Percentiles rank a stretch among this genome's conserved stretches.
These are phyloP conservation scores for Kazachstania martiniae DNA, from an alignment of 805 yeast genomes.

Conservation along the genomic window DNA sequence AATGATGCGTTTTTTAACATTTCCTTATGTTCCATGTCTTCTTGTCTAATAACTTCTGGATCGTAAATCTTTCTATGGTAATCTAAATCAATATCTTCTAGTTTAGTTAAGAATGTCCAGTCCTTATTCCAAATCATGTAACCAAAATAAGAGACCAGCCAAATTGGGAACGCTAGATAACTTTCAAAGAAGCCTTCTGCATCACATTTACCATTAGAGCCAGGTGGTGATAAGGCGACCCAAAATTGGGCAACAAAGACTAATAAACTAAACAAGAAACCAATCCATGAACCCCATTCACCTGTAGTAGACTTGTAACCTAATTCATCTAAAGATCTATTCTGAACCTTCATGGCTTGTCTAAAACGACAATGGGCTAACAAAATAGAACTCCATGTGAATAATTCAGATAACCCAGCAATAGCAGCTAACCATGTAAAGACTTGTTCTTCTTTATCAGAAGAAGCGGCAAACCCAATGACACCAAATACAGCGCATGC, in stretches of 20 bases:
- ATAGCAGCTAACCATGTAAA: not conserved
- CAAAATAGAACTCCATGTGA: not conserved
- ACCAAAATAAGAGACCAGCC: constrained; percentile 33
- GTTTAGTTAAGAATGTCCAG: constrained; percentile 23
- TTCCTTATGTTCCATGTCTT: constrained; percentile 28
- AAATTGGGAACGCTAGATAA: constrained; percentile 19
- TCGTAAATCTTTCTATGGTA: constrained; percentile 31
- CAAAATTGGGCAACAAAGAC: constrained; percentile 1
- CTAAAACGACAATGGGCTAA: not conserved
- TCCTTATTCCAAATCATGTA: constrained; percentile 38
- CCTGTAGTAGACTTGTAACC: not conserved
- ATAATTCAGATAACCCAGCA: not conserved
- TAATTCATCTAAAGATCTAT: not conserved
- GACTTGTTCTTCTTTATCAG: not conserved
- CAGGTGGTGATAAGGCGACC: not conserved
- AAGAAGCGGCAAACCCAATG: not conserved
- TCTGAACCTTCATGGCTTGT: not conserved
- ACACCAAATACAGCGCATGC: not conserved
- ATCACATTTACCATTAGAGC: not conserved
- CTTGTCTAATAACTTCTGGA: constrained; percentile 30
- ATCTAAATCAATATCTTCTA: constrained; percentile 33
- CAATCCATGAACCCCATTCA: not conserved
- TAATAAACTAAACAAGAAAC: not conserved
- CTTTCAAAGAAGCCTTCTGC: not conserved
- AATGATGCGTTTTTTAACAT: constrained; percentile 5